A percentile compares a stretch with the other conserved stretches of the same genome.
phyloP scores from a whole-genome alignment of 352 stramenopile genomes.

The Plasmopara viticola region DNA sequence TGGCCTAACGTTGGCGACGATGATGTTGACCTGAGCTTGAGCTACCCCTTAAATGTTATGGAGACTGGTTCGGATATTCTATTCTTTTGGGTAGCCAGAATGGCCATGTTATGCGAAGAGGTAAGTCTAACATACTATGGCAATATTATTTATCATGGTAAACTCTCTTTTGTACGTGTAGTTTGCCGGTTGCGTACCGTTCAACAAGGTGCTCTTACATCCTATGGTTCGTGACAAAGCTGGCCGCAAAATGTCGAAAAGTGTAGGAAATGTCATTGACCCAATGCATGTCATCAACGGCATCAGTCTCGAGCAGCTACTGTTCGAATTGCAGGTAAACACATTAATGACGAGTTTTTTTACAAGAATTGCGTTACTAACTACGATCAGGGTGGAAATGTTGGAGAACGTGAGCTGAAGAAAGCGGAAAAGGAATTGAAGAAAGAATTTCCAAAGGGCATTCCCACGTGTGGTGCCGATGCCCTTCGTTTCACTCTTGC shows the following conservation, averaged over 20 bases:
- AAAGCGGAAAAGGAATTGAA: conserved; percentile 95
- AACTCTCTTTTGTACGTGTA: conserved; percentile 13
- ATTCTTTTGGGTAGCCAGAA: conserved; percentile 99
- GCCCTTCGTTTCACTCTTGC: conserved; percentile 96
- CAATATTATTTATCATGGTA: neutral
- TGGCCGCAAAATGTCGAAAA: conserved; percentile 99
- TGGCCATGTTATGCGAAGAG: conserved; percentile 99
- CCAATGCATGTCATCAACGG: conserved; percentile 98
- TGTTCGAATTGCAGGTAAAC: conserved; percentile 85
- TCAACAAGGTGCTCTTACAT: conserved; percentile 97
- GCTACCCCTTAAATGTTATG: conserved; percentile 71
- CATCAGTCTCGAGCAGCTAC: conserved; percentile 90
- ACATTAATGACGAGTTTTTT: neutral
- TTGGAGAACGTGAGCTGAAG: conserved; percentile 88
- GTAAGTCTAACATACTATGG: conserved; percentile 29
- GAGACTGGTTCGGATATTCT: conserved; percentile 97
- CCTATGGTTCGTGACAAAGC: conserved; percentile 99
- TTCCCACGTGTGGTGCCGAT: conserved; percentile 97
- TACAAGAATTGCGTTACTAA: neutral
- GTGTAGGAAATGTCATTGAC: conserved; percentile 99
- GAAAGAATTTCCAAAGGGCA: conserved; percentile 96
- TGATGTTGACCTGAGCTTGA: conserved; percentile 20
- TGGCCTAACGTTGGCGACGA: conserved; percentile 89
- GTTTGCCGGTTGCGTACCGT: conserved; percentile 94
- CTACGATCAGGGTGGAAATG: conserved; percentile 45